A percentile compares a stretch with the other conserved stretches of the same genome.
phyloP scores from a whole-genome alignment of 371 early-diverging fungal genomes.

The Mortierella sp. region DNA sequence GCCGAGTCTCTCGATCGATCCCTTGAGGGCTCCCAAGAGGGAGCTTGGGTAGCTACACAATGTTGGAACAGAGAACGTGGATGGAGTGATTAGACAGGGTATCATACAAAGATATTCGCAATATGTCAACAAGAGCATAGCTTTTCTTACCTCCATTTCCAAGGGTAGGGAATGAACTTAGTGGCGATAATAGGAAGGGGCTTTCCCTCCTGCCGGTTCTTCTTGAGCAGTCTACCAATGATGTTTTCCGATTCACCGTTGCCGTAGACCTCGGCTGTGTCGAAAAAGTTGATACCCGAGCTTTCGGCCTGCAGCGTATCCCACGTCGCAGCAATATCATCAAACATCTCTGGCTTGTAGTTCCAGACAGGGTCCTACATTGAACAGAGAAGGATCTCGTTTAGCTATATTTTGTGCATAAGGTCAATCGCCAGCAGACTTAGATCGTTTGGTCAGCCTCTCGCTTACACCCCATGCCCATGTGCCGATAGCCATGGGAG shows the following conservation, averaged over 20 bases:
- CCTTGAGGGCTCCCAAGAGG: conserved; percentile 63
- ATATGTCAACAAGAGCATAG: background rate
- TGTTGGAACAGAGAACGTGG: background rate
- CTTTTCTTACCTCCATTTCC: conserved; percentile 35
- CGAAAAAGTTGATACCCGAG: conserved; percentile 54
- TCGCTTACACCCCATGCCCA: conserved; percentile 71
- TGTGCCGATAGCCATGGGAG: conserved; percentile 68
- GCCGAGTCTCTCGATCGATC: conserved; percentile 68
- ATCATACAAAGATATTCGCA: background rate
- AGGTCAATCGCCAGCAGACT: background rate
- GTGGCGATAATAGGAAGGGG: conserved; percentile 63
- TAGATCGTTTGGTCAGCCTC: no score
- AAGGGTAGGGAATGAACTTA: conserved; percentile 63
- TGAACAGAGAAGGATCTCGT: no score
- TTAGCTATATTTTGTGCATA: background rate
- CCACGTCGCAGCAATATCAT: conserved; percentile 52
- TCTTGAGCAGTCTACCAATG: conserved; percentile 57
- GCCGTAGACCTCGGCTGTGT: conserved; percentile 69
- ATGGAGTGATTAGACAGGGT: background rate
- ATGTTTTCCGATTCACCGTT: conserved; percentile 69
- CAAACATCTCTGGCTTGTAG: conserved; percentile 53
- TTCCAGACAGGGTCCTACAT: conserved; percentile 39
- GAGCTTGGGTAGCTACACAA: conserved; percentile 59
- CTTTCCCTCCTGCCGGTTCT: conserved; percentile 29
- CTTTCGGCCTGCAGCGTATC: conserved; percentile 39